Conservation (phyloP, 345 rosid genomes). For the Kandelia obovata region DNA sequence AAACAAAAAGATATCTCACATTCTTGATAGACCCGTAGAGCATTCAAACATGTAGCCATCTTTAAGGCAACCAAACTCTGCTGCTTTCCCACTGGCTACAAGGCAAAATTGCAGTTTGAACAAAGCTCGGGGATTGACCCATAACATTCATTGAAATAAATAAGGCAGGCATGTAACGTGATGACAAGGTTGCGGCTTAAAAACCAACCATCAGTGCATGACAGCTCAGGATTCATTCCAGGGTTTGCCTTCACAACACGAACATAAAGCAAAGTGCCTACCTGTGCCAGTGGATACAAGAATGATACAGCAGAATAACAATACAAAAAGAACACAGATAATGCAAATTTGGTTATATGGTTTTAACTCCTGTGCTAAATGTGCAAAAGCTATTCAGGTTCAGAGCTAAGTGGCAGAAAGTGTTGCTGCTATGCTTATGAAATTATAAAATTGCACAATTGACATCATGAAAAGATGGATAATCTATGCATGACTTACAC, state of each 20-base stretch:
- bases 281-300: slow-evolving; percentile 32
- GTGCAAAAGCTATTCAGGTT: too few relatives aligned
- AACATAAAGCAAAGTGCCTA: slow-evolving; percentile 66
- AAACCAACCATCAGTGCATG: slow-evolving; percentile 67
- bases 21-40: slow-evolving; percentile 75
- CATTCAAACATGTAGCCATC: slow-evolving; percentile 85
- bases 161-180: background rate
- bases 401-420: background rate
- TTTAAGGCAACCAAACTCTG: slow-evolving; percentile 63
- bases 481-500: background rate
- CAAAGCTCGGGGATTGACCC: background rate
- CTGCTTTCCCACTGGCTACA: slow-evolving; percentile 75
- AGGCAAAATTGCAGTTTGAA: slow-evolving; percentile 14
- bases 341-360: background rate
- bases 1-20: slow-evolving; percentile 39
- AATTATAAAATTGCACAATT: background rate
- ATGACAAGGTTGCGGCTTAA: slow-evolving; percentile 5
- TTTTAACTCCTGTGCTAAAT: too few relatives aligned
- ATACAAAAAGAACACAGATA: background rate
- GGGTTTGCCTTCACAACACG: slow-evolving; percentile 74
- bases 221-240: slow-evolving; percentile 69
- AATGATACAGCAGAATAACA: background rate
- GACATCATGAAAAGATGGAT: background rate
- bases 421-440: background rate
- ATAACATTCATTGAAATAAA: slow-evolving; percentile 7